Evolutionary conservation across 257 asterid species (phyloP).

Genomic region (Linaria vulgaris): DNA sequence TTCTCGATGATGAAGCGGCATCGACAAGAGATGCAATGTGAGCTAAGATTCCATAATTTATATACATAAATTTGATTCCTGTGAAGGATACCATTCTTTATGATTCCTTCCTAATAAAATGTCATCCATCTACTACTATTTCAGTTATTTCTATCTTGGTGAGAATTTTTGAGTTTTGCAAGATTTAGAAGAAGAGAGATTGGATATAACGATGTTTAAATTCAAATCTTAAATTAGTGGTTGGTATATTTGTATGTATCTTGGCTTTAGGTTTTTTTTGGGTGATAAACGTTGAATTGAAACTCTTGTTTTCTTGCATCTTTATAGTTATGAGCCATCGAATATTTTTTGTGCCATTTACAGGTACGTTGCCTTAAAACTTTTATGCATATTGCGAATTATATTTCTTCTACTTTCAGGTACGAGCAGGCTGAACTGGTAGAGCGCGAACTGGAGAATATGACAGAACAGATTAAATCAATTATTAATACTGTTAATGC

Average conservation of each 20-base stretch:
- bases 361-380: background rate
- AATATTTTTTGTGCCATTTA: background rate
- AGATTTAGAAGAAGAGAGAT: background rate
- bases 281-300: background rate
- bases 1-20: constrained; percentile 95
- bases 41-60: constrained; percentile 24
- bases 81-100: constrained; percentile 1
- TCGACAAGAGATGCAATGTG: constrained; percentile 93
- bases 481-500: constrained; percentile 74
- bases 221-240: too few species aligned
- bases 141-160: background rate
- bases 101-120: background rate
- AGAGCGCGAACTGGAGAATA: constrained; percentile 82
- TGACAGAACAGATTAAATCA: constrained; percentile 82
- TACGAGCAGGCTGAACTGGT: constrained; percentile 82
- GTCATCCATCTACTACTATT: background rate
- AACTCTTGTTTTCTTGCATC: background rate
- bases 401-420: constrained; percentile 42
- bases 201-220: too few species aligned
- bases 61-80: constrained; percentile 5
- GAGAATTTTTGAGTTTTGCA: background rate
- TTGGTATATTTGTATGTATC: too few species aligned
- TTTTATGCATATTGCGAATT: background rate
- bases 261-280: too few species aligned
- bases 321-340: background rate